Evolutionary conservation across 148 eudicot genomes (phyloP).

Genomic region (Rhododendron ferrugineum): DNA sequence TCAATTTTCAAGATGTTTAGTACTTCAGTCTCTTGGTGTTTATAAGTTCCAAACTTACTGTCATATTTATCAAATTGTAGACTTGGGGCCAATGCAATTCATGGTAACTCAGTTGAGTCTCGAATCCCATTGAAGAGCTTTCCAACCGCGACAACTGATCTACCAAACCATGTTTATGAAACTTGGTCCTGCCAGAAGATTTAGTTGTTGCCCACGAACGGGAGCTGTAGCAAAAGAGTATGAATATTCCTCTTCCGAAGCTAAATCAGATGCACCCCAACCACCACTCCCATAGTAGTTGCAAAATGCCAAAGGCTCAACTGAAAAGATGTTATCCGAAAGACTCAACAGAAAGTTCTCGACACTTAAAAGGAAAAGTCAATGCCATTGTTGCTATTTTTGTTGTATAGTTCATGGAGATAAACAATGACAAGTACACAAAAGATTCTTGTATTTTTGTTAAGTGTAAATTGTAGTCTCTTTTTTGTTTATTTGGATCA

Average conservation of each 20-base stretch:
- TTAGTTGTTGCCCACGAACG: conserved; percentile 58
- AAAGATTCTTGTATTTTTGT: no score
- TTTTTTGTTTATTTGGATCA: no score
- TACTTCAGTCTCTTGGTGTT: not conserved
- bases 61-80: conserved; percentile 21
- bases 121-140: conserved; percentile 45
- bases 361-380: no score
- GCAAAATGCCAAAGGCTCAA: conserved; percentile 46
- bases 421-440: no score
- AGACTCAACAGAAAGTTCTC: no score
- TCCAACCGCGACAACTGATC: conserved; percentile 24
- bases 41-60: not conserved
- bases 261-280: conserved; percentile 26
- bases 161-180: conserved; percentile 36
- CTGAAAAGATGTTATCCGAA: no score
- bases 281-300: conserved; percentile 69
- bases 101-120: conserved; percentile 45
- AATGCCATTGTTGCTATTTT: no score
- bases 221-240: conserved; percentile 41
- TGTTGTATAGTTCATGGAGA: no score
- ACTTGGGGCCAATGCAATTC: conserved; percentile 42
- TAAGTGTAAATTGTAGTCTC: no score
- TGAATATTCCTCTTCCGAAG: conserved; percentile 45
- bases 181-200: conserved; percentile 35
- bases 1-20: no score